These are phyloP conservation scores for Colletotrichum eleusines DNA, from an alignment of 2,329 filamentous ascomycete genomes.

Conservation along the genomic window DNA sequence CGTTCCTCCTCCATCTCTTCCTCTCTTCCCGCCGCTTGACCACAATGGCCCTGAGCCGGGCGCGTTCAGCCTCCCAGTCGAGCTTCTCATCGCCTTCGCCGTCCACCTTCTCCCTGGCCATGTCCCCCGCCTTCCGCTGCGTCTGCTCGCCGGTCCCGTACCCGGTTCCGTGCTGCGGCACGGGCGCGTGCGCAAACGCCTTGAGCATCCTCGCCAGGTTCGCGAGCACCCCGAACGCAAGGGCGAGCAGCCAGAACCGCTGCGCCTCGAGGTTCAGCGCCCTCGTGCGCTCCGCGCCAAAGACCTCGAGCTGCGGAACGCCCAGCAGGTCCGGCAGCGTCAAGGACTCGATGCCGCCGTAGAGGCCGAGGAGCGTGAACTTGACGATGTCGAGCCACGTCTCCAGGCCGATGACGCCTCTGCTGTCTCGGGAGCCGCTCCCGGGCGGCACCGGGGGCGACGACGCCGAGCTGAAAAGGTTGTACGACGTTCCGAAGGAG, in stretches of 20 bases:
- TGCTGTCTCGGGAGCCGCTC: not conserved
- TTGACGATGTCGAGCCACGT: slow-evolving; percentile 66
- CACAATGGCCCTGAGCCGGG: slow-evolving; percentile 52
- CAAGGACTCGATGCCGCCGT: slow-evolving; percentile 74
- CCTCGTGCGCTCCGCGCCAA: slow-evolving; percentile 62
- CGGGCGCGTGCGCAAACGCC: slow-evolving; percentile 52
- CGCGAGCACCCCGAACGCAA: slow-evolving; percentile 63
- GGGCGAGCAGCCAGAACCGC: slow-evolving; percentile 76
- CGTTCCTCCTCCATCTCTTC: slow-evolving; percentile 48
- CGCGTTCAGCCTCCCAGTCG: slow-evolving; percentile 49
- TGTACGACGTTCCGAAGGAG: slow-evolving; percentile 65
- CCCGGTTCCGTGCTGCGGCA: slow-evolving; percentile 49
- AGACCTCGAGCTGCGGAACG: slow-evolving; percentile 61
- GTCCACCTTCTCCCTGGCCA: slow-evolving; percentile 8
- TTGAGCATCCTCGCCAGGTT: slow-evolving; percentile 57
- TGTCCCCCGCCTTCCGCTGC: slow-evolving; percentile 29
- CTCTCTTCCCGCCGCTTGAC: slow-evolving; percentile 51
- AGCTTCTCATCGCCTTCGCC: slow-evolving; percentile 34
- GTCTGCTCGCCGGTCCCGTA: slow-evolving; percentile 44
- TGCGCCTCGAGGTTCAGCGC: slow-evolving; percentile 70
- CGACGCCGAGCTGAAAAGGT: slow-evolving; percentile 50
- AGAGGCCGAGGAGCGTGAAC: slow-evolving; percentile 73
- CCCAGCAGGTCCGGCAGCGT: slow-evolving; percentile 69
- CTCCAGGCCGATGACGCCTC: slow-evolving; percentile 45
- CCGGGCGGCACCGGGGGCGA: slow-evolving; percentile 42